A percentile compares a stretch with the other conserved stretches of the same genome.
These are phyloP conservation scores for Akanthomyces uredinophilus DNA, from an alignment of 2,329 filamentous ascomycete species.

Conservation along the genomic window DNA sequence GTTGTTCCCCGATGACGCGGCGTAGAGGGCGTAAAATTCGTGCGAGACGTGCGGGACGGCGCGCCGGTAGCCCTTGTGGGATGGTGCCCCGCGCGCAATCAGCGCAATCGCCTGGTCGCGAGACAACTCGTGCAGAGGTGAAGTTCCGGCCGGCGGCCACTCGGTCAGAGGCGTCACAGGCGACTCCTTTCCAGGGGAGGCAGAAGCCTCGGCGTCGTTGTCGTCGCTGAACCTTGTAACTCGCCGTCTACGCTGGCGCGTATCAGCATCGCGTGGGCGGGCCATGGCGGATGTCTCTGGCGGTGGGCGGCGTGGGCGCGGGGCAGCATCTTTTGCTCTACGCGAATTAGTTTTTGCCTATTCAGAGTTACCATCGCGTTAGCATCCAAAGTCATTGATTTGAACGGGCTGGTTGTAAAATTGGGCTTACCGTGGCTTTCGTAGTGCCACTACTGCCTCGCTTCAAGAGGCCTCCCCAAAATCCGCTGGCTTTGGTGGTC, in stretches of 20 bases:
- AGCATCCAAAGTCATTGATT: neutral
- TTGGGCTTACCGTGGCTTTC: constrained; percentile 18
- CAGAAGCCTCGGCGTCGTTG: neutral
- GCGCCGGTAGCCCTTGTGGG: constrained; percentile 50
- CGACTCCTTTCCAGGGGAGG: neutral
- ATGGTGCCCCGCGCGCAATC: constrained; percentile 53
- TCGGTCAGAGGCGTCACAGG: constrained; percentile 35
- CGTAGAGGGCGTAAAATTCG: constrained; percentile 51
- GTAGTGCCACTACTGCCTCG: constrained; percentile 37
- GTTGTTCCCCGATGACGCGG: constrained; percentile 42
- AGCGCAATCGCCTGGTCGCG: constrained; percentile 52
- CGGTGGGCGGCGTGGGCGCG: neutral
- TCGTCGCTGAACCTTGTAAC: constrained; percentile 8
- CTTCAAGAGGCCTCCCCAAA: constrained; percentile 46
- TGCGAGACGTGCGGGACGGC: constrained; percentile 51
- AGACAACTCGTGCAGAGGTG: constrained; percentile 44
- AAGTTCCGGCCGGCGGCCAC: constrained; percentile 54
- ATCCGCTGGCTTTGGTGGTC: constrained; percentile 38
- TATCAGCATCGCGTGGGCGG: neutral
- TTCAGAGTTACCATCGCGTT: neutral
- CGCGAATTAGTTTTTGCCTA: neutral
- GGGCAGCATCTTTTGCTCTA: neutral
- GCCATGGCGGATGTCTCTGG: constrained; percentile 11
- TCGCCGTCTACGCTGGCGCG: neutral
- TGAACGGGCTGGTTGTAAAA: neutral